Evolutionary conservation across 2,329 filamentous ascomycete species (phyloP).

Genomic region (Pyricularia pennisetigena): DNA sequence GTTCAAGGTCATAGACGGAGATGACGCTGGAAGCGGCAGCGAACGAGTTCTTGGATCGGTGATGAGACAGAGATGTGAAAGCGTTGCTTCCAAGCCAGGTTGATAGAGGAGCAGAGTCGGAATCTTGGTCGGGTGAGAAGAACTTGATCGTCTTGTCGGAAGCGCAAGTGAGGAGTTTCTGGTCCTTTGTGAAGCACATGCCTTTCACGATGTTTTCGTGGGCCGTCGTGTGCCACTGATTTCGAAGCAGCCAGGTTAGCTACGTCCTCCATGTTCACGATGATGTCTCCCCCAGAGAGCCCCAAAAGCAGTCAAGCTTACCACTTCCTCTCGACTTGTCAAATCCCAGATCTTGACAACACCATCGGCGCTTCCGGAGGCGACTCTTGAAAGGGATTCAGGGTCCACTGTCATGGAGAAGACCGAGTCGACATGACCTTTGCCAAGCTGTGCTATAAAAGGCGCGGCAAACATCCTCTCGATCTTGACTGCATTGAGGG

Average conservation of each 20-base stretch:
- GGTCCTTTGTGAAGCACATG: constrained; percentile 78
- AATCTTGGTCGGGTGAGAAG: constrained; percentile 73
- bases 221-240: constrained; percentile 50
- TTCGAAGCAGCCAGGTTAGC: background rate
- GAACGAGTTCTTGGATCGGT: constrained; percentile 69
- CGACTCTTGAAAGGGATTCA: constrained; percentile 61
- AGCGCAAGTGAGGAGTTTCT: constrained; percentile 77
- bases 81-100: constrained; percentile 73
- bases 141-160: constrained; percentile 76
- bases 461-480: constrained; percentile 56
- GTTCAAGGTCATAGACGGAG: constrained; percentile 79
- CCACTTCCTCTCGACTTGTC: constrained; percentile 51
- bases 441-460: constrained; percentile 78
- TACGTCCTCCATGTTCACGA: constrained; percentile 16
- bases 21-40: constrained; percentile 65
- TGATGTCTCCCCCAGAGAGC: background rate
- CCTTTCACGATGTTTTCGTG: constrained; percentile 94
- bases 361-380: constrained; percentile 83
- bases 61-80: constrained; percentile 76
- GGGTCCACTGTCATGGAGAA: constrained; percentile 77
- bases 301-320: background rate
- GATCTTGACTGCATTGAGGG: constrained; percentile 72
- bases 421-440: constrained; percentile 85
- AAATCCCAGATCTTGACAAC: constrained; percentile 67
- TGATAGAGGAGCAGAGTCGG: constrained; percentile 58